Evolutionary conservation across 768 basidiomycete species (phyloP).

Genomic region (Lentinula guzmanii): DNA sequence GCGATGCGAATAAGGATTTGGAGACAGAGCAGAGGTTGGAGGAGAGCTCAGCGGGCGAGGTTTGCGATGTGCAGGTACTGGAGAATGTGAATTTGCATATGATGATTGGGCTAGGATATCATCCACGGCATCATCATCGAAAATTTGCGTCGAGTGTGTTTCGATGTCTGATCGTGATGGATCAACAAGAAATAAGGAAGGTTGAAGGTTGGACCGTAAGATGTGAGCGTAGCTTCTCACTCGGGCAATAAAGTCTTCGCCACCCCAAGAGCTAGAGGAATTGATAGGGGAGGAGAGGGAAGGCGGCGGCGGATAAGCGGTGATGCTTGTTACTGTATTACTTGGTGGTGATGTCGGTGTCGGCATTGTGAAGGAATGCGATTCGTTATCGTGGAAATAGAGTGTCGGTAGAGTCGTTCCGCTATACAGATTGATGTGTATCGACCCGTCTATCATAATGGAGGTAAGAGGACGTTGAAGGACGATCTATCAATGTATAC

Average conservation of each 20-base stretch:
- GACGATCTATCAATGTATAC: neutral
- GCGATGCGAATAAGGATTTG: constrained; percentile 57
- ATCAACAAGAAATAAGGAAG: constrained; percentile 85
- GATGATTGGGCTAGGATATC: constrained; percentile 80
- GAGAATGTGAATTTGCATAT: constrained; percentile 70
- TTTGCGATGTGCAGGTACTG: constrained; percentile 77
- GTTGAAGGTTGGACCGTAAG: constrained; percentile 80
- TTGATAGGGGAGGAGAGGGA: constrained; percentile 37
- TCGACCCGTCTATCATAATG: constrained; percentile 61
- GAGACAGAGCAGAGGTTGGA: constrained; percentile 15
- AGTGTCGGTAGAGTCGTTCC: constrained; percentile 84
- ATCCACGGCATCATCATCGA: constrained; percentile 83
- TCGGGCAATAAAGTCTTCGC: constrained; percentile 77
- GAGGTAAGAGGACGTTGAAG: neutral
- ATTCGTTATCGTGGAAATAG: constrained; percentile 97
- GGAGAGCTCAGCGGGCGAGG: constrained; percentile 56
- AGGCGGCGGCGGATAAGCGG: constrained; percentile 61
- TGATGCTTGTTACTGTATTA: constrained; percentile 29
- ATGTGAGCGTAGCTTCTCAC: constrained; percentile 75
- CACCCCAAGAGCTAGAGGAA: constrained; percentile 68
- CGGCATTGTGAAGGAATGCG: constrained; percentile 64
- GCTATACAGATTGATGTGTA: constrained; percentile 84
- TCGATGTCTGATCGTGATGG: constrained; percentile 92
- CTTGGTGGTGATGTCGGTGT: constrained; percentile 27
- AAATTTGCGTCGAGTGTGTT: constrained; percentile 79